Evolutionary conservation across 768 basidiomycete species (phyloP).

Genomic region (Gloeophyllum trabeum): DNA sequence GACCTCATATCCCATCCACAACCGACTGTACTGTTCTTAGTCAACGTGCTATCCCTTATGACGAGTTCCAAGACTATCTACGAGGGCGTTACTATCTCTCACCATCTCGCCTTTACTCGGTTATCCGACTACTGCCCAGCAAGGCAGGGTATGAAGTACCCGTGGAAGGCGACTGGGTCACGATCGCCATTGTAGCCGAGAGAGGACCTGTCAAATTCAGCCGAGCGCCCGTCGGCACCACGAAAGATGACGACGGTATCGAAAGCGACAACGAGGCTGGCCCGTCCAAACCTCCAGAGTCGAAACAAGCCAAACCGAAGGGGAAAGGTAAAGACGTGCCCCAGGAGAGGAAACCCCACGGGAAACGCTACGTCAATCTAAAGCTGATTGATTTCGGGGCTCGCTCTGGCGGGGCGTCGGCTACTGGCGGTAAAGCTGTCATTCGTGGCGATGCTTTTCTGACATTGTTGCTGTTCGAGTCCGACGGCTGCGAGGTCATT

Average conservation of each 20-base stretch:
- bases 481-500: slow-evolving; percentile 57
- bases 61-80: slow-evolving; percentile 72
- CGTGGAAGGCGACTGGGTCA: slow-evolving; percentile 88
- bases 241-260: slow-evolving; percentile 14
- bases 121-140: slow-evolving; percentile 63
- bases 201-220: slow-evolving; percentile 70
- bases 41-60: slow-evolving; percentile 62
- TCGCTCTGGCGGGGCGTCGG: slow-evolving; percentile 37
- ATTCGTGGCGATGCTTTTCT: slow-evolving; percentile 79
- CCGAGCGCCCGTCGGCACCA: slow-evolving; percentile 49
- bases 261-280: neutral
- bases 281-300: slow-evolving; percentile 7
- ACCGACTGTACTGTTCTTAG: slow-evolving; percentile 13
- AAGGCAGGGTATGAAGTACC: slow-evolving; percentile 87
- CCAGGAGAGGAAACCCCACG: slow-evolving; percentile 29
- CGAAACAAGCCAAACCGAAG: slow-evolving; percentile 15
- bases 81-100: slow-evolving; percentile 79
- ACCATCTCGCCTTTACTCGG: slow-evolving; percentile 83
- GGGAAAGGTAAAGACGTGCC: slow-evolving; percentile 21
- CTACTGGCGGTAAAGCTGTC: slow-evolving; percentile 41
- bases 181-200: slow-evolving; percentile 92
- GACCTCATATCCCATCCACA: slow-evolving; percentile 1
- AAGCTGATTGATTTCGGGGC: slow-evolving; percentile 78
- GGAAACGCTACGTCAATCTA: slow-evolving; percentile 80
- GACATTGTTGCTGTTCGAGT: slow-evolving; percentile 79